Percentiles rank a stretch among this genome's conserved stretches.
These are phyloP conservation scores for Lepiota venenata DNA, from an alignment of 768 basidiomycete species.

Conservation along the genomic window DNA sequence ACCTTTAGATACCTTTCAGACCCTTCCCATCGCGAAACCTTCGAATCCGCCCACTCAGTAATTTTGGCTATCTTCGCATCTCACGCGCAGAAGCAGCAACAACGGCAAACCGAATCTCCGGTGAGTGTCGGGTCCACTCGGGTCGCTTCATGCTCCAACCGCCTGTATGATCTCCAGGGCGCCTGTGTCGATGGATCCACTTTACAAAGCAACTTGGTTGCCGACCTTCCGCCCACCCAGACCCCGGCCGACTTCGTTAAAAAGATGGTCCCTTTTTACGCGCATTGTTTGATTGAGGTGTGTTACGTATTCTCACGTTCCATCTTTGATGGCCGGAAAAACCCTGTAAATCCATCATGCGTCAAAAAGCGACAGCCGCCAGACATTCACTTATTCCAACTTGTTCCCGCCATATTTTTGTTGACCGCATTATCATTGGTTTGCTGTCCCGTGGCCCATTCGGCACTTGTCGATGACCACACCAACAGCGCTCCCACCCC, in stretches of 20 bases:
- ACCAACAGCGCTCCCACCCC: background rate
- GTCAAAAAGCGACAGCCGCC: no score
- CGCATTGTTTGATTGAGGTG: conserved; percentile 68
- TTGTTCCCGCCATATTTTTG: background rate
- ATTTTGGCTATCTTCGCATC: conserved; percentile 71
- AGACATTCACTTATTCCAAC: background rate
- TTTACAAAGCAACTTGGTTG: no score
- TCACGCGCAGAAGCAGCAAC: conserved; percentile 40
- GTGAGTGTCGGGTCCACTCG: background rate
- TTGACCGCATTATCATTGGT: no score
- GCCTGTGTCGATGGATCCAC: no score
- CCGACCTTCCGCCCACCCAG: conserved; percentile 4
- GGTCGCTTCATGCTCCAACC: background rate
- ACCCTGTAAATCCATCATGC: conserved; percentile 7
- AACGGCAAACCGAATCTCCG: conserved; percentile 12
- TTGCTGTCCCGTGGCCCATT: no score
- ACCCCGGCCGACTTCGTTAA: conserved; percentile 36
- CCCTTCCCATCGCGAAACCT: conserved; percentile 66
- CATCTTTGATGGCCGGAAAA: background rate
- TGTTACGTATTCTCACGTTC: conserved; percentile 1
- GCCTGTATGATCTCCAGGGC: no score
- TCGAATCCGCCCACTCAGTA: conserved; percentile 85
- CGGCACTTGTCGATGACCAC: background rate
- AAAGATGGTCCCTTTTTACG: conserved; percentile 72
- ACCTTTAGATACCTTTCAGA: conserved; percentile 55